Conservation (phyloP, 2,329 filamentous ascomycete species). For the Camillea tinctor region DNA sequence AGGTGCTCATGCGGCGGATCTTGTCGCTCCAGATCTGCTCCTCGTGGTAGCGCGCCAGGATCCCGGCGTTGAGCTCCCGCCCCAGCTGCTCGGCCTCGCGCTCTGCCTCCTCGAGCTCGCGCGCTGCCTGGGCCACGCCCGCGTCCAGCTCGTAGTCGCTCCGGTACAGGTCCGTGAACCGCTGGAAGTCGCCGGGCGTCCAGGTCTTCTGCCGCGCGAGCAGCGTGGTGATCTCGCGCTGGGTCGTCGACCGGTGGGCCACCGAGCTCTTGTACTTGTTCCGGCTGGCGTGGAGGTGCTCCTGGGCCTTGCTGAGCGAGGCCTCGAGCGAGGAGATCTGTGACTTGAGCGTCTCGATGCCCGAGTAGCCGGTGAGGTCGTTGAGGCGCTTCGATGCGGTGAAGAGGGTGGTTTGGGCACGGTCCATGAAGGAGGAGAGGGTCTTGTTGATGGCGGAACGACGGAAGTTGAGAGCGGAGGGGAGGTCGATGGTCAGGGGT, state of each 20-base stretch:
- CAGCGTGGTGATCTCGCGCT: constrained; percentile 92
- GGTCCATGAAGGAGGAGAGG: constrained; percentile 79
- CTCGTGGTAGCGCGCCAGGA: constrained; percentile 91
- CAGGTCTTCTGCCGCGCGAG: constrained; percentile 93
- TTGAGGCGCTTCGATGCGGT: constrained; percentile 86
- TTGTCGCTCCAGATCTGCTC: constrained; percentile 99
- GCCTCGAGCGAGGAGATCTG: constrained; percentile 70
- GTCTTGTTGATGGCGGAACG: constrained; percentile 43
- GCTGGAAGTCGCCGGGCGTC: constrained; percentile 82
- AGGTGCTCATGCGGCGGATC: constrained; percentile 92
- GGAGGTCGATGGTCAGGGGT: constrained; percentile 35
- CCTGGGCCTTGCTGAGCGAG: constrained; percentile 58
- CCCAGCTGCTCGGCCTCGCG: constrained; percentile 75
- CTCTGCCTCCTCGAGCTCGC: constrained; percentile 73
- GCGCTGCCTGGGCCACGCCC: constrained; percentile 70
- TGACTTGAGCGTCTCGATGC: constrained; percentile 81
- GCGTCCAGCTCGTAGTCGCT: constrained; percentile 92
- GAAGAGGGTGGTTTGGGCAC: constrained; percentile 80
- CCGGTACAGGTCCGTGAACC: constrained; percentile 90
- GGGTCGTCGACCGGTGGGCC: constrained; percentile 77
- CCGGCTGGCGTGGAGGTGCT: constrained; percentile 68
- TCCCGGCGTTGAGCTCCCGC: constrained; percentile 73
- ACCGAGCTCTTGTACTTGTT: constrained; percentile 80
- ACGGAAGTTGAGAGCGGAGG: constrained; percentile 45
- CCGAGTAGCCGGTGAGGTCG: constrained; percentile 89